Evolutionary conservation across 1,139 yeast species (phyloP), one percentile per base, ranked within the genome.

Genomic region (Yamadazyma kanchanaburiensis): DNA sequence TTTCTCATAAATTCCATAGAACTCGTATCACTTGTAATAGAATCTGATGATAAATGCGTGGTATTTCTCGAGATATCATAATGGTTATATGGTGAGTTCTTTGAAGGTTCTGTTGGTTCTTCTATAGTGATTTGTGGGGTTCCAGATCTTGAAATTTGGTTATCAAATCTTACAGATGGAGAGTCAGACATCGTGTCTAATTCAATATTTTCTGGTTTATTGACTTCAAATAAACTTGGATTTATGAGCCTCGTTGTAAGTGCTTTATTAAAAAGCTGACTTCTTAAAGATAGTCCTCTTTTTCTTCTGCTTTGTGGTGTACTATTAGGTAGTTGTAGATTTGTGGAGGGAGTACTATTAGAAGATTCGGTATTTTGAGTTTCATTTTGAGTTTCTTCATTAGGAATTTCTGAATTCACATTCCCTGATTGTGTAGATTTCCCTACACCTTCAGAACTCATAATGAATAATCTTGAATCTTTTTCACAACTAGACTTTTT

Each of bases 201-300:
- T 12, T 30, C 30, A 12, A 19, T n/a, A n/a, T n/a, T 23, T 12
- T 22, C 22, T 9, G 21, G 13, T 16, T 25, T 25, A 27, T 25
- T 23, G 4, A 30, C n/a, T 12, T 32, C 38, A 25, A 35, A 35
- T 24, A 32, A 27, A 15, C 33, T 31, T 23, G 38, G 41, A 25
- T 25, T 32, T n/a, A 27, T 33, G 24, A 35, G 34, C 10, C 42
- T 40, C 13, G 41, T 43, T 21, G 48, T 43, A n/a, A 64, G 42
- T 7, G 64, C 55, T 39, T 74, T 79, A 52, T 74, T 79, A 58
- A 84, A 76, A 39, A 84, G 64, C 55, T 83, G 94, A 0, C 88
- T 72, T 43, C 94, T 67, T 32, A 85, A 58, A 3, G 91, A 81
- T 37, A 80, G 76, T 0, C 94, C 89, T 49, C 95, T 62, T 40